Evolutionary conservation across 2,329 filamentous ascomycete genomes (phyloP), one percentile per base, ranked within the genome.

Genomic region (Trichoderma asperellum): DNA sequence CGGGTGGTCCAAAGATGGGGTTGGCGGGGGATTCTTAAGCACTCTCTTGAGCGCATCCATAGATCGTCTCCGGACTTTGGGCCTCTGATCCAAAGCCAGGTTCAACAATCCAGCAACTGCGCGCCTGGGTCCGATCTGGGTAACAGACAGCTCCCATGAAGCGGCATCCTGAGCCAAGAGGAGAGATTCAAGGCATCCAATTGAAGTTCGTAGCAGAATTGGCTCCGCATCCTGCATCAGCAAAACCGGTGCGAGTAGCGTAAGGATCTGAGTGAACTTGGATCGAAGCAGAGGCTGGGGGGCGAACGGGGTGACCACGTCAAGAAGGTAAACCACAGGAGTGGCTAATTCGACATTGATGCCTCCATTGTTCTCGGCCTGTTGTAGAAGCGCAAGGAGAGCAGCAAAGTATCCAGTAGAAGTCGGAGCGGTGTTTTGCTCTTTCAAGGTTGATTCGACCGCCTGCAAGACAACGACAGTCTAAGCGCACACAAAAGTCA

Each of bases 361-460:
- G 67, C 89, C 88, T 63, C 89, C 91, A 72, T 81, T 85, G 49
- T 86, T 88, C 66, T 92, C 86, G 34, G 93, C 91, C 81, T 96
- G 92, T 75, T 89, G 88, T 3, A 99, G 88, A 4, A 99, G 87
- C 47, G 94, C 93, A 57, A 99, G 86, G 5, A 99, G 88, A n/a
- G 96, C 94, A 18, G 94, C 94, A 78, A 98, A 97, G 82, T 98
- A 99, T 71, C 92, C 93, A 18, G 96, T 97, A 29, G 96, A 88
- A 1, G 93, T 94, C 70, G 91, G 87, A 69, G 93, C 89, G 69
- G 92, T 90, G 76, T 95, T 92, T 79, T 97, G 93, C 76, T 95
- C 92, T 79, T 91, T 90, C 70, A 99, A 88, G 53, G 94, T 97
- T 75, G 96, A 92, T 80, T 99, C 96, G 76, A 99, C 92, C 72